Base-by-base conservation (phyloP, 768 basidiomycete species). In the Kwoniella dendrophila region DNA sequence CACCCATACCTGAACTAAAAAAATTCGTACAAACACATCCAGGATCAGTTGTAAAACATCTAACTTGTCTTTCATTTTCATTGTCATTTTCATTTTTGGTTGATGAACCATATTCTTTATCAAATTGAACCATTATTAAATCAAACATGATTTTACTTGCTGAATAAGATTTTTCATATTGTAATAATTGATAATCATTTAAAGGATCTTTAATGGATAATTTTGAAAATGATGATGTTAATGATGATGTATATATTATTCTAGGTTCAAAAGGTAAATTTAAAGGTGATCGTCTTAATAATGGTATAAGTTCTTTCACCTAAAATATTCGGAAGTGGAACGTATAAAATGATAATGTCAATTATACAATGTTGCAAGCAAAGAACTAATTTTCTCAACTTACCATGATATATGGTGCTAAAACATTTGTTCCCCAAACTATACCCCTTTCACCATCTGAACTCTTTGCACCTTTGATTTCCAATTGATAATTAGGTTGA, bases 81-180 rank as follows among this genome's bases (percentile, higher is more conserved):
- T n/a, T 29, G 16, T 11, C 43, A 6, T 16, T 24, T 20, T 32
- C 32, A 1, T 1, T 40, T 30, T 30, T 7, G 14, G 29, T 26
- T 22, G 56, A 43, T 12, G 32, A 32, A 22, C 29, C 47, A 48
- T 66, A 59, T 52, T 69, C 70, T 34, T 55, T 47, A 61, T 79
- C 78, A 4, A 77, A 53, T 24, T 72, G 57, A n/a, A 40, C 51
- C 38, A 74, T 69, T 38, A 79, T 67, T 38, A 77, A 52, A 45
- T 75, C 73, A 2, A 56, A 73, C 29, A 74, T 60, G 56, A 75
- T 75, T 63, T 79, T 79, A 41, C 71, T 73, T 0, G 76, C 68
- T 2, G 63, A 64, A 57, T 79, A 79, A 8, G 70, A 60, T 40
- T 64, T 49, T 18, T 22, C 24, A 22, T 64, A 63, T 2, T 58